Conservation (phyloP, 352 stramenopile species). For the Pythium aphanidermatum region DNA sequence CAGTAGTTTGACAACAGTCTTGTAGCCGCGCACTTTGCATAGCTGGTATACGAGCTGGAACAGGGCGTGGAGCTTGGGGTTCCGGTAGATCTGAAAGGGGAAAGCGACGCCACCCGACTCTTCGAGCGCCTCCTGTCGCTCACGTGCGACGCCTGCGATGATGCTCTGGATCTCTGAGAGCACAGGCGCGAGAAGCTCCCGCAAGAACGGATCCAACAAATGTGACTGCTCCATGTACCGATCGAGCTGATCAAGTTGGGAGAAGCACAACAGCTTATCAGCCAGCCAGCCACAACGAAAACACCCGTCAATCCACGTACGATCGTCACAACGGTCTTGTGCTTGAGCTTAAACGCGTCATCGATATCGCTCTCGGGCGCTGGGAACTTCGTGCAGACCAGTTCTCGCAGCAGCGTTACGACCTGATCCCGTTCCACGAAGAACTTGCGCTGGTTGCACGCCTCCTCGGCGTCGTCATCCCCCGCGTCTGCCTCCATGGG, state of each 20-base stretch:
- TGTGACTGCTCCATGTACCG: conserved; percentile 88
- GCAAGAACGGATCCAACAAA: conserved; percentile 86
- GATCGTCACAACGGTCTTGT: conserved; percentile 38
- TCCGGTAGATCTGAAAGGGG: conserved; percentile 69
- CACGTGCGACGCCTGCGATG: conserved; percentile 33
- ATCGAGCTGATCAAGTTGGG: no score
- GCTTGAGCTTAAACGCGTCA: conserved; percentile 30
- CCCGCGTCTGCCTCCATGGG: neutral
- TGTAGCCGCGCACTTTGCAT: conserved; percentile 95
- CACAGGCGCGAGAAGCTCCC: conserved; percentile 58
- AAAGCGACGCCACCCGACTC: conserved; percentile 31
- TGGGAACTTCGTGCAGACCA: conserved; percentile 31
- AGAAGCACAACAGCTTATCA: no score
- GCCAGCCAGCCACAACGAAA: no score
- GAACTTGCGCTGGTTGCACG: conserved; percentile 35
- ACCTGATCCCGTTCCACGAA: conserved; percentile 60
- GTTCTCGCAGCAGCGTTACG: conserved; percentile 27
- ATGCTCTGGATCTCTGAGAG: conserved; percentile 61
- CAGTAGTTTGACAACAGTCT: conserved; percentile 94
- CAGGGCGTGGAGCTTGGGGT: conserved; percentile 72
- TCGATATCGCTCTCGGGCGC: conserved; percentile 38
- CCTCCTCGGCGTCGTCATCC: conserved; percentile 8
- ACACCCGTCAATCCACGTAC: conserved; percentile 24
- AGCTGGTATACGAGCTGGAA: conserved; percentile 94
- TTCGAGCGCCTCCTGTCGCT: conserved; percentile 5